A percentile compares a stretch with the other conserved stretches of the same genome.
Evolutionary conservation across 495 filamentous ascomycete species (phyloP).

Genomic region (Aspergillus egyptiacus): DNA sequence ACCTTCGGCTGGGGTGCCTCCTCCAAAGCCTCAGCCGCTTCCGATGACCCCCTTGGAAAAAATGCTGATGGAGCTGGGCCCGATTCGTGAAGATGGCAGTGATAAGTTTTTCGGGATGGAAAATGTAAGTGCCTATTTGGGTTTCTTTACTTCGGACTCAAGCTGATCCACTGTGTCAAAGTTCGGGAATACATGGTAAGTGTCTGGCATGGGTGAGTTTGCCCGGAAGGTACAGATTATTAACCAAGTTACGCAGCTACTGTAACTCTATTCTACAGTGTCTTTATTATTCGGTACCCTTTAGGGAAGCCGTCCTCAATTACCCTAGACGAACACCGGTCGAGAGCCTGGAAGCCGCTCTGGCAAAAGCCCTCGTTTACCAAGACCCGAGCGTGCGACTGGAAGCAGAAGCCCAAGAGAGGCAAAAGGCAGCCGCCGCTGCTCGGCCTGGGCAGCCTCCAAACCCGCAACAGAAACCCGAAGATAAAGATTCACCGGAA

Average conservation of each 20-base stretch:
- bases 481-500: slow-evolving; percentile 77
- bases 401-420: slow-evolving; percentile 42
- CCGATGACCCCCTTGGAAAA: slow-evolving; percentile 78
- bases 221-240: not conserved
- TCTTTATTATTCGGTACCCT: slow-evolving; percentile 89
- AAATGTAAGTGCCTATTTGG: slow-evolving; percentile 60
- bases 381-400: slow-evolving; percentile 36
- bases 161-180: slow-evolving; percentile 27
- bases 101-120: slow-evolving; percentile 99
- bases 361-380: slow-evolving; percentile 42
- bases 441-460: slow-evolving; percentile 44
- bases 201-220: not conserved
- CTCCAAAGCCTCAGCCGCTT: slow-evolving; percentile 55
- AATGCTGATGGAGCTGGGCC: slow-evolving; percentile 70
- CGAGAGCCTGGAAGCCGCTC: slow-evolving; percentile 45
- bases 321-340: slow-evolving; percentile 66
- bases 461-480: slow-evolving; percentile 62
- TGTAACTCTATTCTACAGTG: slow-evolving; percentile 98
- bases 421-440: slow-evolving; percentile 34
- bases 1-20: slow-evolving; percentile 35
- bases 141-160: slow-evolving; percentile 19
- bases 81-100: slow-evolving; percentile 78
- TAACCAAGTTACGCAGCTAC: slow-evolving; percentile 54
- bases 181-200: slow-evolving; percentile 97
- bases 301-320: slow-evolving; percentile 90